Percentiles rank a stretch among this genome's conserved stretches.
Conservation (phyloP, 2,329 filamentous ascomycete genomes). For the Xylariales sp. region DNA sequence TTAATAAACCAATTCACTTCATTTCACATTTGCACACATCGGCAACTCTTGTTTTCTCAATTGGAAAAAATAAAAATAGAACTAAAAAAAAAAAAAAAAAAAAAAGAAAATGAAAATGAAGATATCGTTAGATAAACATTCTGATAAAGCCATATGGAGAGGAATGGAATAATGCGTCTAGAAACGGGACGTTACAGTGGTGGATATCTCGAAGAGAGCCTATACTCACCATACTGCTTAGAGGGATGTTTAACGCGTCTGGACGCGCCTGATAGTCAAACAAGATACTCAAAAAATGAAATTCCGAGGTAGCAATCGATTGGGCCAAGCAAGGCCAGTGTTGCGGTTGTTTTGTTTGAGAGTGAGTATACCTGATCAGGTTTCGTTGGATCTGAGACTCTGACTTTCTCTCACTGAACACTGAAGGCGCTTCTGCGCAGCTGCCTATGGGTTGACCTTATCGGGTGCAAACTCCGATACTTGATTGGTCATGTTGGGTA, state of each 20-base stretch:
- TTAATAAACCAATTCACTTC: constrained; percentile 17
- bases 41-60: neutral
- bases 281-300: neutral
- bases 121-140: neutral
- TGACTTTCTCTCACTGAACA: constrained; percentile 1
- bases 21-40: constrained; percentile 5
- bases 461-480: neutral
- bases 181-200: constrained; percentile 1
- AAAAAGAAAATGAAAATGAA: neutral
- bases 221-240: constrained; percentile 36
- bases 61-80: neutral
- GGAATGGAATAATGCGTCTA: neutral
- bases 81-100: no score
- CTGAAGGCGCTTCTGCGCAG: constrained; percentile 20
- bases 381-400: constrained; percentile 27
- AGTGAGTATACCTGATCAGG: constrained; percentile 1
- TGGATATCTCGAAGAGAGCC: constrained; percentile 12
- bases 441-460: constrained; percentile 7
- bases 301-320: neutral
- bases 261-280: constrained; percentile 29
- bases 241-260: constrained; percentile 23
- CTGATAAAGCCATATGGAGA: neutral
- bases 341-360: constrained; percentile 27
- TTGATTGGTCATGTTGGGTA: neutral
- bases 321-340: neutral